Percentiles rank a stretch among this genome's conserved stretches.
These are phyloP conservation scores for Metschnikowia dekortorum DNA, from an alignment of 805 yeast species.

Conservation along the genomic window DNA sequence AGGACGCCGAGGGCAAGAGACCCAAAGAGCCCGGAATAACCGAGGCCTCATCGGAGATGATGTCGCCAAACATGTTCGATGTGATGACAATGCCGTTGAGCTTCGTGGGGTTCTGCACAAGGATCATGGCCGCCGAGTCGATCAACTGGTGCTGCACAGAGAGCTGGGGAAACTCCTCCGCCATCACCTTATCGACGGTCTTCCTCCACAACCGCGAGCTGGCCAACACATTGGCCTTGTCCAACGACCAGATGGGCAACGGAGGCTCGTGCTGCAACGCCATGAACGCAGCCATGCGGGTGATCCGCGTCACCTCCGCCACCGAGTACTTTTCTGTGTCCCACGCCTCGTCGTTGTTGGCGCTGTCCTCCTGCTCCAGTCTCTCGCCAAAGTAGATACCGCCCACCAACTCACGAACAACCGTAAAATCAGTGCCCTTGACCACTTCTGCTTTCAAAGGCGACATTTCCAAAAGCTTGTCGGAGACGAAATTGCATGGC, in stretches of 20 bases:
- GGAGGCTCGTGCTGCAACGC: slow-evolving; percentile 94
- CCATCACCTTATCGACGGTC: slow-evolving; percentile 80
- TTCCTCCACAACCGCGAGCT: slow-evolving; percentile 95
- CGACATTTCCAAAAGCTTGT: slow-evolving; percentile 74
- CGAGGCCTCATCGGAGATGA: slow-evolving; percentile 95
- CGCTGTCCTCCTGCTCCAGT: slow-evolving; percentile 79
- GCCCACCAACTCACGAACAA: slow-evolving; percentile 95
- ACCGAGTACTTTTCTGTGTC: slow-evolving; percentile 93
- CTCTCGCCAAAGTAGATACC: slow-evolving; percentile 98
- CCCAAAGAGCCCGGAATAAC: slow-evolving; percentile 98
- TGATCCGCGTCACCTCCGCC: slow-evolving; percentile 89
- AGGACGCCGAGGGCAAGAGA: slow-evolving; percentile 90
- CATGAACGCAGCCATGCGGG: slow-evolving; percentile 97
- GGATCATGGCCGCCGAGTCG: slow-evolving; percentile 98
- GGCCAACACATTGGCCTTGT: slow-evolving; percentile 96
- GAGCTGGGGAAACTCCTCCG: slow-evolving; percentile 86
- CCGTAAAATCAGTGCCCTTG: slow-evolving; percentile 85
- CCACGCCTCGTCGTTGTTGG: slow-evolving; percentile 66
- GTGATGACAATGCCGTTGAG: slow-evolving; percentile 92
- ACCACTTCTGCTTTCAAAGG: slow-evolving; percentile 85
- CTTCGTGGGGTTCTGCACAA: slow-evolving; percentile 85
- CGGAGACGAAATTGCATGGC: slow-evolving; percentile 92
- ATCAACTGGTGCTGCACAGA: slow-evolving; percentile 89
- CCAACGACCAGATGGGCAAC: slow-evolving; percentile 90
- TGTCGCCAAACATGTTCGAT: slow-evolving; percentile 97